Conservation (phyloP, 2,329 filamentous ascomycete genomes). For the Bipolaris bicolor region DNA sequence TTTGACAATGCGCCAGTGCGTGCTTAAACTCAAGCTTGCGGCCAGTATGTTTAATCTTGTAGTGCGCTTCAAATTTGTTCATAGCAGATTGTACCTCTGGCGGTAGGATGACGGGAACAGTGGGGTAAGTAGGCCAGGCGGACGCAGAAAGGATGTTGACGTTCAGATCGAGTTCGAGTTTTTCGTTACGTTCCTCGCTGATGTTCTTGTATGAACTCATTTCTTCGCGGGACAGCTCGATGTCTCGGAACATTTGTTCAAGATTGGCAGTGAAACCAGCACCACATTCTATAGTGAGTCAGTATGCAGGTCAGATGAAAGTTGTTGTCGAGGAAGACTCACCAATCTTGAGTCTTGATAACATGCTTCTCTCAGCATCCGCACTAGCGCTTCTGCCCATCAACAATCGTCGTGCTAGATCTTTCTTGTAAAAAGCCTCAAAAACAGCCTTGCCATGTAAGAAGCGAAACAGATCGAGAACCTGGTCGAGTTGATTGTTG, state of each 20-base stretch:
- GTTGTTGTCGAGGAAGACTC: constrained; percentile 8
- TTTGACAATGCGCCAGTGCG: constrained; percentile 84
- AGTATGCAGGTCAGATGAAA: constrained; percentile 9
- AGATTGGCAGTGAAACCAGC: constrained; percentile 95
- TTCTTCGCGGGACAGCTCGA: constrained; percentile 90
- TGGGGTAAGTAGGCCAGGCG: constrained; percentile 91
- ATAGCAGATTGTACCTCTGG: constrained; percentile 76
- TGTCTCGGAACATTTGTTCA: constrained; percentile 99
- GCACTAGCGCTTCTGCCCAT: constrained; percentile 93
- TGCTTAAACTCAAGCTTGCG: constrained; percentile 91
- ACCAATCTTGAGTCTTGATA: constrained; percentile 81
- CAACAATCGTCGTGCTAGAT: constrained; percentile 84
- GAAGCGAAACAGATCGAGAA: constrained; percentile 92
- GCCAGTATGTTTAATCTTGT: constrained; percentile 87
- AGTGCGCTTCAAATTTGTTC: constrained; percentile 81
- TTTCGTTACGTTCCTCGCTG: constrained; percentile 64
- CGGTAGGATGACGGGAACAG: constrained; percentile 76
- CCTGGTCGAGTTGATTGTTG: constrained; percentile 89
- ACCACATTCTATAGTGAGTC: constrained; percentile 71
- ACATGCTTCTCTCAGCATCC: constrained; percentile 95
- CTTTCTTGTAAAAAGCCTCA: constrained; percentile 99
- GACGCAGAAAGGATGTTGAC: constrained; percentile 91
- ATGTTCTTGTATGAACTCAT: constrained; percentile 85
- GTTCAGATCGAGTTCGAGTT: constrained; percentile 70
- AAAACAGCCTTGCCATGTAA: constrained; percentile 98